Base-by-base conservation (phyloP, 495 filamentous ascomycete genomes). In the Talaromyces stipitatus region DNA sequence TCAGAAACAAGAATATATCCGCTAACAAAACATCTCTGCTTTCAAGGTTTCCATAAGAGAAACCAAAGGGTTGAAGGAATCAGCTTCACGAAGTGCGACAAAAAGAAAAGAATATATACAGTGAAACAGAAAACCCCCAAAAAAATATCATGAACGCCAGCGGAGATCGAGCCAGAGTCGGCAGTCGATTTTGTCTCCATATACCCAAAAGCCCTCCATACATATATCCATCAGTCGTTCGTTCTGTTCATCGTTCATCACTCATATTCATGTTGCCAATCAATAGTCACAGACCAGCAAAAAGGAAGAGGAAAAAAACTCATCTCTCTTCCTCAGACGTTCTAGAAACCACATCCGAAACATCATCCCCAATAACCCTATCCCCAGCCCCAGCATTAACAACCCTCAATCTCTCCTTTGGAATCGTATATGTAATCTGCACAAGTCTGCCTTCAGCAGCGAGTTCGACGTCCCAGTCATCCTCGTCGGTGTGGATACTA, bases 371-470 rank as follows among this genome's bases (percentile, higher is more conserved):
- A 51, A 32, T 50, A 26, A 50, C 55, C 2, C 47, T 27, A 41
- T 76, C 71, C 0, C 62, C 55, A 1, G 68, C 69, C 0, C 69
- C 66, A 10, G 71, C 82, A 72, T 97, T 97, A 8, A 96, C 91
- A 11, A 97, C 90, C 50, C 92, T 76, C 61, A 97, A 66, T 67
- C 79, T 82, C 72, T 91, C 86, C 67, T 83, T 87, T 48, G 92
- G 92, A 56, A 95, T 89, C 1, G 91, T 95, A 69, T 95, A 97
- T 76, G 95, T 95, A 59, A 95, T 82, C 72, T 97, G 92, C 58
- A 97, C 92, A 14, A 89, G 79, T 43, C 91, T 69, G 51, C 80
- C 82, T 69, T 92, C 85, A 1, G 88, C 87, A 5, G 89, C 90
- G 45, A 81, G 81, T 67, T 97, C 92, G 30, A 96, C 81, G 64